Conservation (phyloP, 1,284 basidiomycete genomes). For the Mixia osmundae region DNA sequence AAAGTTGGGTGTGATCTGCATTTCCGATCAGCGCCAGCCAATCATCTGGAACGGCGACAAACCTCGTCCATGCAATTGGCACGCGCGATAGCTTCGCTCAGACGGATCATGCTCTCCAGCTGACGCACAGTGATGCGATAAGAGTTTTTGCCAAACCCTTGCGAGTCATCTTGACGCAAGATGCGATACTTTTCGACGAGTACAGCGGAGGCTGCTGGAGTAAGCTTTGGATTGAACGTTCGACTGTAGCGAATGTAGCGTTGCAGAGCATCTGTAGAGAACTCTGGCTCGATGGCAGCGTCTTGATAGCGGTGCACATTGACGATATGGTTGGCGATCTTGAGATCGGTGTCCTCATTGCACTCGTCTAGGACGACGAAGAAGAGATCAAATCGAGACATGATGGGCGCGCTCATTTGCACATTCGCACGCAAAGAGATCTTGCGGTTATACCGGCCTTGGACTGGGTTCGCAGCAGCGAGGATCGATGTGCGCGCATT, state of each 20-base stretch:
- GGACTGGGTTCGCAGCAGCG: constrained; percentile 91
- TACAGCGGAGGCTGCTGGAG: constrained; percentile 71
- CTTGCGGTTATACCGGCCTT: constrained; percentile 90
- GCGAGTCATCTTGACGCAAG: constrained; percentile 73
- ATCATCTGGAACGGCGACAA: constrained; percentile 10
- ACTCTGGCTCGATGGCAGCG: constrained; percentile 82
- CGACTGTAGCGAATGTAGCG: constrained; percentile 89
- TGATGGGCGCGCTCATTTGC: constrained; percentile 95
- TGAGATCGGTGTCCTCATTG: constrained; percentile 73
- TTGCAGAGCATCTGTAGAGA: constrained; percentile 87
- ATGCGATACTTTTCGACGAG: constrained; percentile 90
- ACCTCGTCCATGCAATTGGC: constrained; percentile 84
- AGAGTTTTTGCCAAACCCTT: constrained; percentile 65
- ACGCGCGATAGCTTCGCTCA: constrained; percentile 88
- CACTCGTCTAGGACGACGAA: constrained; percentile 97
- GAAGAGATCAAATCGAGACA: constrained; percentile 97
- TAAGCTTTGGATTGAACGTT: constrained; percentile 93
- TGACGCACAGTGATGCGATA: constrained; percentile 93
- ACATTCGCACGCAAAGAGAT: constrained; percentile 83
- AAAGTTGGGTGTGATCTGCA: constrained; percentile 65
- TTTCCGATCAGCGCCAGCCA: constrained; percentile 8
- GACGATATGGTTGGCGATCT: constrained; percentile 91
- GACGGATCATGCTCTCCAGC: constrained; percentile 86
- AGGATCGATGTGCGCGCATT: constrained; percentile 95
- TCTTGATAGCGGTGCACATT: constrained; percentile 92